These are phyloP conservation scores for Solidago caesia DNA, from an alignment of 129 eudicot genomes.

Conservation along the genomic window DNA sequence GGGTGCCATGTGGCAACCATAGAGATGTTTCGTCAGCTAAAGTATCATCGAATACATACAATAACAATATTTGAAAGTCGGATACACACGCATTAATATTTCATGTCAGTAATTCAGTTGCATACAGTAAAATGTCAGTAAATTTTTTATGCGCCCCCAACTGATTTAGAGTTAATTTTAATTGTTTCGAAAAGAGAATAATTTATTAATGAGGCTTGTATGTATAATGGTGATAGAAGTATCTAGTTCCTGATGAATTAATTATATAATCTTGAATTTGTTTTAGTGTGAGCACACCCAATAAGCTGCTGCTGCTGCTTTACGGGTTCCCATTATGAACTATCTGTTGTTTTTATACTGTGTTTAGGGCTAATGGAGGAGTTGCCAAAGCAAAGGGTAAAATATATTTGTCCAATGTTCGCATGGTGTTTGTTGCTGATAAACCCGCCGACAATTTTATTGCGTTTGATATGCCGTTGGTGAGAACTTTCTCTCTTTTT, in stretches of 20 bases:
- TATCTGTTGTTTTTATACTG: neutral
- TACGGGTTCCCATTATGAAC: neutral
- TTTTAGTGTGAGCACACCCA: neutral
- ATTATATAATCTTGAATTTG: neutral
- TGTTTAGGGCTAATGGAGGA: constrained; percentile 64
- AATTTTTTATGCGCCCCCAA: too few species aligned
- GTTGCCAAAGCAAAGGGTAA: constrained; percentile 75
- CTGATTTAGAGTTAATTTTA: too few species aligned
- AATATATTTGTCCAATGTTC: constrained; percentile 82
- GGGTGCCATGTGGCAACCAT: too few species aligned
- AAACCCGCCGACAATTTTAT: constrained; percentile 61
- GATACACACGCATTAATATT: too few species aligned
- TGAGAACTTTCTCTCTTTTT: constrained; percentile 27
- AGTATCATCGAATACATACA: too few species aligned
- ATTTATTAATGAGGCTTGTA: neutral
- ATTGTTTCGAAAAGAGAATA: too few species aligned
- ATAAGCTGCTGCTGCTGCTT: too few species aligned
- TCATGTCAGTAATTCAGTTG: too few species aligned
- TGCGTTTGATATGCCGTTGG: constrained; percentile 94
- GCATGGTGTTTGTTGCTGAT: constrained; percentile 91
- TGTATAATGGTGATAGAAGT: neutral
- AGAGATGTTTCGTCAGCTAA: too few species aligned
- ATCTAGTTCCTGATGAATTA: neutral
- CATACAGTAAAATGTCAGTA: too few species aligned
- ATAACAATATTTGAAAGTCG: too few species aligned